Evolutionary conservation across 2,329 filamentous ascomycete species (phyloP), one percentile per base, ranked within the genome.

Genomic region (Phaeosphaeria sp.): DNA sequence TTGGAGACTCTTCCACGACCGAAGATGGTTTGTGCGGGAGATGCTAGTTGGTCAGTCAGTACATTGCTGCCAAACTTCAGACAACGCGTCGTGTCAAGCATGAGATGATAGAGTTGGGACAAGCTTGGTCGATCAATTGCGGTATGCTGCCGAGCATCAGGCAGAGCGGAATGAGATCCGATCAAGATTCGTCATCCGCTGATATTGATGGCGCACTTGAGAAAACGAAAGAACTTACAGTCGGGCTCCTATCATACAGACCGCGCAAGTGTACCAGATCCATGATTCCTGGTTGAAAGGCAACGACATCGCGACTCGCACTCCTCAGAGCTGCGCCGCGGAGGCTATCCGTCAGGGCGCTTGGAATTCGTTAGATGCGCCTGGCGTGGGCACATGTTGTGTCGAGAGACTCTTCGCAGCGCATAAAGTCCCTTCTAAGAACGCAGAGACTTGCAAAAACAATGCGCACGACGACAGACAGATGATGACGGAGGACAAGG

Each of bases 1-100:
- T 64, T 84, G 82, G n/a, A 86, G 79, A 6, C 77, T 77, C 43
- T 73, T 77, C 63, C 80, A 73, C 40, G 81, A 79, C 17, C 82
- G 79, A 50, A 86, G 77, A 9, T 79, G 73, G 36, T 82, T 74
- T 20, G 71, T 74, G 30, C 81, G 77, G 11, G 81, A 82, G 30
- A 79, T 74, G 36, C 79, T 81, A 53, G 59, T 46, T 17, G 9
- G 11, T 8, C 36, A 39, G 59, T 59, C 33, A 50, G 53, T 55
- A 15, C n/a, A n/a, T n/a, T n/a, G n/a, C n/a, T n/a, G n/a, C n/a
- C n/a, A n/a, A n/a, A n/a, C n/a, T 25, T 18, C 21, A 17, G 6
- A 3, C 21, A 17, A 20, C n/a, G 8, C 9, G 21, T 18, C 13
- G 11, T 15, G n/a, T 25, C 15, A 47, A 52, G 48, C n/a, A 33